Evolutionary conservation across 352 stramenopile species (phyloP).

Genomic region (Pythium diclinum): DNA sequence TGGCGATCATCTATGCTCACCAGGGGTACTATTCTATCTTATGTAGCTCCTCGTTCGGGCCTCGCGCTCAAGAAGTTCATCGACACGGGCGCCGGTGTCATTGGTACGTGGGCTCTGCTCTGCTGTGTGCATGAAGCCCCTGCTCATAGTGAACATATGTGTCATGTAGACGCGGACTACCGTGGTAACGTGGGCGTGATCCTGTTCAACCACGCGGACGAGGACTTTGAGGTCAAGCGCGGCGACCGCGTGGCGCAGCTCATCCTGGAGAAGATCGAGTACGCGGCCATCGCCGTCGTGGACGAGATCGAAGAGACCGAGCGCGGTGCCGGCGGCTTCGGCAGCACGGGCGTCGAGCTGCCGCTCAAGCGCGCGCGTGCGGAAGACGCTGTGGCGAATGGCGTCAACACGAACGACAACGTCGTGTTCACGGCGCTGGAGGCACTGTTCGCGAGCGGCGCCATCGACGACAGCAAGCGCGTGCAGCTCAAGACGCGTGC

Average conservation of each 20-base stretch:
- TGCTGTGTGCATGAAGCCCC: background rate
- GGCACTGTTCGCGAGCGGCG: constrained; percentile 41
- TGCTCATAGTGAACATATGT: too few species aligned
- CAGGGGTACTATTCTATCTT: background rate
- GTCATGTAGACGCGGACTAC: constrained; percentile 93
- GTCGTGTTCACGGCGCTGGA: constrained; percentile 44
- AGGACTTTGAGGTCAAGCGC: constrained; percentile 93
- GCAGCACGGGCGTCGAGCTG: constrained; percentile 89
- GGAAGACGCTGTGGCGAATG: constrained; percentile 7
- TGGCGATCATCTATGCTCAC: background rate
- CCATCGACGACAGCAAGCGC: constrained; percentile 52
- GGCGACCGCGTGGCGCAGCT: constrained; percentile 98
- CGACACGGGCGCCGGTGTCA: constrained; percentile 96
- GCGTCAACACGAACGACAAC: constrained; percentile 10
- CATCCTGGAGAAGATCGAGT: constrained; percentile 95
- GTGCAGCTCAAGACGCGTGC: constrained; percentile 50
- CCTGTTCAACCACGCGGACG: constrained; percentile 97
- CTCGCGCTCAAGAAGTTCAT: constrained; percentile 98
- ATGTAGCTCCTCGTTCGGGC: constrained; percentile 82
- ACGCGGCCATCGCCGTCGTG: constrained; percentile 89
- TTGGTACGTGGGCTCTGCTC: constrained; percentile 48
- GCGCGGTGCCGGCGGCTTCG: constrained; percentile 95
- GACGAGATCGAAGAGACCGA: constrained; percentile 94
- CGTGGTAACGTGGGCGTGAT: constrained; percentile 97
- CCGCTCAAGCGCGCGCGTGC: constrained; percentile 50